These are phyloP conservation scores for Canavalia ensiformis DNA, from an alignment of 306 rosid species.

Conservation along the genomic window DNA sequence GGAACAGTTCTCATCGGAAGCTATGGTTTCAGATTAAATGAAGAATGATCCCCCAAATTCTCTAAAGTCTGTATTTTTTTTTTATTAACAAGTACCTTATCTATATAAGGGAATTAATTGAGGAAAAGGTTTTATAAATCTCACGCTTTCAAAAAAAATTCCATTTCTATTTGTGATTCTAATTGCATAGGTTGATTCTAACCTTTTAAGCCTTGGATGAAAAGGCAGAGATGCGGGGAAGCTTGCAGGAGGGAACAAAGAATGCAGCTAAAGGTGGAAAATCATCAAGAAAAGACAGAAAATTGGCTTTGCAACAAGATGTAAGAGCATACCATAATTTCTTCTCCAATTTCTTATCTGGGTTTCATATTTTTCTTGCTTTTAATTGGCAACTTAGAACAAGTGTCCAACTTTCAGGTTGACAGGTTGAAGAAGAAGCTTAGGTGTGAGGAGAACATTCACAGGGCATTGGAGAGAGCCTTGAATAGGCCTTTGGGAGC, in stretches of 20 bases:
- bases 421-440: constrained; percentile 97
- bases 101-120: background rate
- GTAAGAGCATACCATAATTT: constrained; percentile 50
- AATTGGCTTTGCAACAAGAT: constrained; percentile 84
- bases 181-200: constrained; percentile 50
- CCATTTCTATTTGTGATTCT: background rate
- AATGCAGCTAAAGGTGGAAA: constrained; percentile 58
- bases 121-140: constrained; percentile 5
- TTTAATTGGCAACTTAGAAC: constrained; percentile 32
- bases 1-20: constrained; percentile 47
- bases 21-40: constrained; percentile 50
- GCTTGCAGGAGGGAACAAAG: constrained; percentile 42
- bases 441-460: constrained; percentile 82
- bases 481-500: constrained; percentile 91
- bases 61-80: constrained; percentile 34
- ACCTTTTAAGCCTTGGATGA: constrained; percentile 51
- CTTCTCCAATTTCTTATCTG: constrained; percentile 3
- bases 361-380: constrained; percentile 6
- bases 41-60: constrained; percentile 49
- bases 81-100: background rate
- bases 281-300: constrained; percentile 62
- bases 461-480: constrained; percentile 90
- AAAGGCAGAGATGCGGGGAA: constrained; percentile 72
- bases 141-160: constrained; percentile 26
- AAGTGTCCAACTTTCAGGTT: constrained; percentile 62